Evolutionary conservation across 2,329 filamentous ascomycete species (phyloP), one percentile per base, ranked within the genome.

Genomic region (Elsinoe necatrix): DNA sequence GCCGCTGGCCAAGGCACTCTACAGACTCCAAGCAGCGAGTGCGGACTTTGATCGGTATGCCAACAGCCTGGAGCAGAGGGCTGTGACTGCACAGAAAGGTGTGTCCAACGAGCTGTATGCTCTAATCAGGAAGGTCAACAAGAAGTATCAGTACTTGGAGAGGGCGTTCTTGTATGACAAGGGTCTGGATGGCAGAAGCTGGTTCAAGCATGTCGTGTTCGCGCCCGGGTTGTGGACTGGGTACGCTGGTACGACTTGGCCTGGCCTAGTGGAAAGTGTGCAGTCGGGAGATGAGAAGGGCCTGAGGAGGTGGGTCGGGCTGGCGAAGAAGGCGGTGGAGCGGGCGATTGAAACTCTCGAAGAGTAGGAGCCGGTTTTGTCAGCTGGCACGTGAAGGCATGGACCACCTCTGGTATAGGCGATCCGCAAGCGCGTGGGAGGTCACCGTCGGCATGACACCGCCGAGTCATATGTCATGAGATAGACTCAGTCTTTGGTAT

Each of bases 191-290:
- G 82, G 83, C 1, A 77, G 92, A 59, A 75, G 76, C 21, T 96
- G 90, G 90, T 97, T 92, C 75, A 96, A 96, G 74, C 92, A 96
- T 66, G 86, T 95, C 1, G 86, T 96, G 1, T 96, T 95, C 71
- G 91, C 91, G 1, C 91, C 91, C 0, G 91, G 91, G 0, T 69
- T 92, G 48, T 95, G 90, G 89, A 95, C 89, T 0, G 91, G 91
- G 0, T 96, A 96, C 70, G 77, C 89, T 0, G 91, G 90, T 2
- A 82, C 79, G 3, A 83, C 82, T 7, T 85, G 81, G 63, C 82
- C 83, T 1, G 81, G 82, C 1, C 69, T 85, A n/a, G 78, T 83
- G 4, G 82, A 85, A 67, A 79, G 77, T 54, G 72, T 85, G 47
- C 79, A 83, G 25, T 76, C 62, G 31, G 63, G 64, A 8, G 66